Evolutionary conservation across 2,329 filamentous ascomycete species (phyloP).

Genomic region (Aureobasidium vineae): DNA sequence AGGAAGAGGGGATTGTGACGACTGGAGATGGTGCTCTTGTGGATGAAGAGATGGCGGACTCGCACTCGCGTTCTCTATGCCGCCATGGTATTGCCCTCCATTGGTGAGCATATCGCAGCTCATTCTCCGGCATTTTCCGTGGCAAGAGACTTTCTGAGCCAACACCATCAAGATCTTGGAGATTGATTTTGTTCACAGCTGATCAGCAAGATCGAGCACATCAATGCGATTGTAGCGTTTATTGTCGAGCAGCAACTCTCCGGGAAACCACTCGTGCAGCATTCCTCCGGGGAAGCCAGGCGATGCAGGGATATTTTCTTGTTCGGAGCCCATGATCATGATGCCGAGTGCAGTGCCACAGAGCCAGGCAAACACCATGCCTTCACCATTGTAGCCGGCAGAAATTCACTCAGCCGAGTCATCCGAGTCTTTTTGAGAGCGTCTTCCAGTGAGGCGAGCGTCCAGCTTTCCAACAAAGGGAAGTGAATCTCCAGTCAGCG

Average conservation of each 20-base stretch:
- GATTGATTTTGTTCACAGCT: background rate
- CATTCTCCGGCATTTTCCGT: no score
- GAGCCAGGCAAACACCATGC: conserved; percentile 4
- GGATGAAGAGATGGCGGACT: no score
- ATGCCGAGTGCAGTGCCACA: conserved; percentile 1
- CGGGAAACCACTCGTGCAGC: background rate
- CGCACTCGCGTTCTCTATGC: no score
- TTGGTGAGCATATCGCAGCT: no score
- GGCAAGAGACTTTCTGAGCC: no score
- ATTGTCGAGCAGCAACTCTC: background rate
- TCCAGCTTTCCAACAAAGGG: conserved; percentile 3
- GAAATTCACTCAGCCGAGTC: background rate
- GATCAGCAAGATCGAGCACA: conserved; percentile 9
- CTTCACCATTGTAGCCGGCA: conserved; percentile 14
- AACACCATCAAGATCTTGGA: no score
- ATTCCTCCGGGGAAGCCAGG: background rate
- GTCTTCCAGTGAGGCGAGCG: background rate
- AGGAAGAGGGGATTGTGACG: no score
- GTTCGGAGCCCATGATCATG: conserved; percentile 1
- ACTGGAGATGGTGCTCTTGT: no score
- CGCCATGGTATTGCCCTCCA: no score
- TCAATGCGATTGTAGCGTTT: background rate
- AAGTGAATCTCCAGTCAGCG: background rate
- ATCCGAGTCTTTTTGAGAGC: background rate
- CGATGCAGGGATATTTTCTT: background rate